Evolutionary conservation across 108 stramenopile genomes (phyloP), one percentile per base, ranked within the genome.

Genomic region (Schizochytrium sp.): DNA sequence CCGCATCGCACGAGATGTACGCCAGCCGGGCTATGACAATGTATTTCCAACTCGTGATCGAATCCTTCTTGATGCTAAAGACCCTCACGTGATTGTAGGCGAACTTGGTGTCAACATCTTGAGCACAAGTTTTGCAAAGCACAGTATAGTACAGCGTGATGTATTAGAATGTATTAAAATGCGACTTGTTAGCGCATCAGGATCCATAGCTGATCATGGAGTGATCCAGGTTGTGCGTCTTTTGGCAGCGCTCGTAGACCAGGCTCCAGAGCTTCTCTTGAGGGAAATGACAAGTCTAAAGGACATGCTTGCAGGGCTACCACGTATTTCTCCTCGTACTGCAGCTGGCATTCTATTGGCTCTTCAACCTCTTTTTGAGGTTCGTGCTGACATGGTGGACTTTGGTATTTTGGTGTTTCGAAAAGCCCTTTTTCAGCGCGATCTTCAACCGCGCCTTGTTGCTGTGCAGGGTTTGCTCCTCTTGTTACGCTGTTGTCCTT

Each of bases 81-180:
- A 83, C 28, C 76, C 76, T n/a, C 49, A 7, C 15, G 45, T 55
- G 1, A 40, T 55, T 5, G 5, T 42, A 5, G 76, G 50, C 17
- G 76, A 49, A 28, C 76, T 83, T 10, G 76, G 76, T 13, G 53
- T 83, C 1, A n/a, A n/a, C 47, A 55, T 55, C 28, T 55, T 83
- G 47, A 12, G n/a, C 38, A n/a, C 7, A 7, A 83, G 76, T 53
- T 83, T 83, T 83, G 47, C 76, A 10, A 83, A 42, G 5, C 76
- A 83, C 76, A 83, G 76, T 53, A 83, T 83, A 10, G 76, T 83
- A 5, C 76, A 83, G 76, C 76, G 76, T 53, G 76, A 83, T 47
- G 50, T 83, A n/a, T n/a, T 83, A n/a, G 76, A 83, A 53, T 83
- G 47, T 40, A 55, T 83, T 53, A 49, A 55, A 53, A 55, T 55